Evolutionary conservation across 1,284 basidiomycete genomes (phyloP).

Genomic region (Neolentinus lepideus): DNA sequence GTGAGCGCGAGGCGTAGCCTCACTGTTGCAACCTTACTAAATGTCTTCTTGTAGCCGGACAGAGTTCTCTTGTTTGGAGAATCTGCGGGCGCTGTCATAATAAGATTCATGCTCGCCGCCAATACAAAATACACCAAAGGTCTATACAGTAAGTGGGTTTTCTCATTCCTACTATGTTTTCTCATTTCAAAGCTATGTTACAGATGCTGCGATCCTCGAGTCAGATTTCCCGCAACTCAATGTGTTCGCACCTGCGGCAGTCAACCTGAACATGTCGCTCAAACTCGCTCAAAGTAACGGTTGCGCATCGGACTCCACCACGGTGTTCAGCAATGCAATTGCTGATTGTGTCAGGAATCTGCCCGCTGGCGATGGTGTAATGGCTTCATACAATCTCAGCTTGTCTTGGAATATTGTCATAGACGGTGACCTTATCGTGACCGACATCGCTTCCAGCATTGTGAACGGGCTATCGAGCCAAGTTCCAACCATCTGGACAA

Average conservation of each 20-base stretch:
- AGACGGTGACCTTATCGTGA: not conserved
- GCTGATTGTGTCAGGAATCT: not conserved
- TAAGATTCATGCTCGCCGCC: not conserved
- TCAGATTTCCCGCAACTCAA: not conserved
- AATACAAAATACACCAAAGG: not conserved
- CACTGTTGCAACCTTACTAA: no score
- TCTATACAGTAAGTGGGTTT: not conserved
- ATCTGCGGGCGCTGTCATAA: not conserved
- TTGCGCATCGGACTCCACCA: not conserved
- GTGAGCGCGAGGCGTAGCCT: no score
- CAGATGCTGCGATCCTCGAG: not conserved
- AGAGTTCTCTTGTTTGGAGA: not conserved
- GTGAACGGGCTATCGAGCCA: conserved; percentile 6
- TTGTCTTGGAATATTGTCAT: not conserved
- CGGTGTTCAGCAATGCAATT: not conserved
- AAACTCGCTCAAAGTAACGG: not conserved
- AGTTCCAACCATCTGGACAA: conserved; percentile 11
- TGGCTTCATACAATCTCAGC: not conserved
- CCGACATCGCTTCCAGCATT: not conserved
- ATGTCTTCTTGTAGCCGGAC: not conserved
- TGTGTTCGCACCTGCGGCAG: not conserved
- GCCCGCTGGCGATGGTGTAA: not conserved
- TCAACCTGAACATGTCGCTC: not conserved
- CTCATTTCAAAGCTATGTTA: not conserved
- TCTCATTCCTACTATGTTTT: not conserved